A percentile compares a stretch with the other conserved stretches of the same genome.
phyloP scores from a whole-genome alignment of 495 filamentous ascomycete genomes.

The Penicillium riverlandense region DNA sequence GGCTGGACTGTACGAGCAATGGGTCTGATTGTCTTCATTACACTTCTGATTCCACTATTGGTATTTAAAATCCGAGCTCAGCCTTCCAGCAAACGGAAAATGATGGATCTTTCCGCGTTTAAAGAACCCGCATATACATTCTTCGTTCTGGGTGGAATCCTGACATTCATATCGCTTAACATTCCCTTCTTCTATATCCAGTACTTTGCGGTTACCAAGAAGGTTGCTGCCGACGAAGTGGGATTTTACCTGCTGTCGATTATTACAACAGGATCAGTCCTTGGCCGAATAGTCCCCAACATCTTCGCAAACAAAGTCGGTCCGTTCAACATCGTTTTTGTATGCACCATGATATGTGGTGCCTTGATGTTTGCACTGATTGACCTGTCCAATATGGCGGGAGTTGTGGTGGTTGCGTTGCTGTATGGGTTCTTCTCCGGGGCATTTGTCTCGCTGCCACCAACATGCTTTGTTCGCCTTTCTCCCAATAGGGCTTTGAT shows the following conservation, averaged over 20 bases:
- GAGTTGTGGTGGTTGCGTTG: conserved; percentile 25
- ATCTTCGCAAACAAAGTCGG: conserved; percentile 15
- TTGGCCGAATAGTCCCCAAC: neutral
- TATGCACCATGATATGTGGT: neutral
- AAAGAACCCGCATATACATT: neutral
- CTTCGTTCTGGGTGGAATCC: neutral
- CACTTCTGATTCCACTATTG: neutral
- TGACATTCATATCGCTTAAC: neutral
- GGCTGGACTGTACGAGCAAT: neutral
- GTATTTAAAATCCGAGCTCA: neutral
- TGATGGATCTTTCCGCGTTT: neutral
- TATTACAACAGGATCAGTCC: neutral
- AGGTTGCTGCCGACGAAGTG: neutral
- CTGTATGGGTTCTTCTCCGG: conserved; percentile 52
- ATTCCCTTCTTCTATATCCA: conserved; percentile 2
- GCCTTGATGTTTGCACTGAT: too few species aligned
- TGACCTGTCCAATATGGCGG: conserved; percentile 6
- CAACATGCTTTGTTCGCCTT: conserved; percentile 5
- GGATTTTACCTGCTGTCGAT: neutral
- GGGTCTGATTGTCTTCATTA: neutral
- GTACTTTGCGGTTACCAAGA: neutral
- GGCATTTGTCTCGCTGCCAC: conserved; percentile 22
- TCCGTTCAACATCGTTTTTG: conserved; percentile 25
- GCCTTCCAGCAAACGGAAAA: neutral
- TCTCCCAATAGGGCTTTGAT: conserved; percentile 26